Evolutionary conservation across 2,329 filamentous ascomycete species (phyloP).

Genomic region (Xylaria multiplex): DNA sequence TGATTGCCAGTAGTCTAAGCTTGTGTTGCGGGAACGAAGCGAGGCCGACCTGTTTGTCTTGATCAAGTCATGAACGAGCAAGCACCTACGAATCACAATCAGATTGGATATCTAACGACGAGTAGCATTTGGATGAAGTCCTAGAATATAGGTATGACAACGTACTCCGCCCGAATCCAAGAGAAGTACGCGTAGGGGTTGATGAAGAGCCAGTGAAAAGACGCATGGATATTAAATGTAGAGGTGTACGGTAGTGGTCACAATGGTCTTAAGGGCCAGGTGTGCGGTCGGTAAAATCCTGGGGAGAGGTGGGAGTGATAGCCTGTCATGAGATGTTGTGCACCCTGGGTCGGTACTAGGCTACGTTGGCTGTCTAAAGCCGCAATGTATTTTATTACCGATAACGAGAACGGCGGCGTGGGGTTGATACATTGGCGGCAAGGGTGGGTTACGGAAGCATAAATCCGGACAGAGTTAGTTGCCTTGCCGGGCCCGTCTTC

Average conservation of each 20-base stretch:
- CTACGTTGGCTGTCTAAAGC: background rate
- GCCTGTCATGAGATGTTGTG: background rate
- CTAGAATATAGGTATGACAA: background rate
- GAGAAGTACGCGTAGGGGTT: constrained; percentile 1
- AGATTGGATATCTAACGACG: background rate
- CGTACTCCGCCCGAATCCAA: background rate
- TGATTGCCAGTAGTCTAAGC: constrained; percentile 19
- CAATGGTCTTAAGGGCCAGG: background rate
- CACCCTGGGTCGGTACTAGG: background rate
- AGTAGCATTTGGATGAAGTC: background rate
- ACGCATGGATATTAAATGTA: background rate
- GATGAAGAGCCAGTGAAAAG: background rate
- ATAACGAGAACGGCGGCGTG: background rate
- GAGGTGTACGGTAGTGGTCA: constrained; percentile 10
- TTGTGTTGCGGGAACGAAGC: constrained; percentile 19
- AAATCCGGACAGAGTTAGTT: constrained; percentile 8
- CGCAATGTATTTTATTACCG: constrained; percentile 6
- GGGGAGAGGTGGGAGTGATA: background rate
- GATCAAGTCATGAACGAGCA: constrained; percentile 1
- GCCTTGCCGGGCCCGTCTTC: background rate
- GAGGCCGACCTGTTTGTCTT: constrained; percentile 20
- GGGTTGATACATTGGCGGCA: constrained; percentile 1
- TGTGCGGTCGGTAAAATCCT: background rate
- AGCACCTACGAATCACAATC: constrained; percentile 11
- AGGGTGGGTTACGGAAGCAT: constrained; percentile 10